phyloP scores from a whole-genome alignment of 1,284 basidiomycete species.

The Meripilus lineatus region DNA sequence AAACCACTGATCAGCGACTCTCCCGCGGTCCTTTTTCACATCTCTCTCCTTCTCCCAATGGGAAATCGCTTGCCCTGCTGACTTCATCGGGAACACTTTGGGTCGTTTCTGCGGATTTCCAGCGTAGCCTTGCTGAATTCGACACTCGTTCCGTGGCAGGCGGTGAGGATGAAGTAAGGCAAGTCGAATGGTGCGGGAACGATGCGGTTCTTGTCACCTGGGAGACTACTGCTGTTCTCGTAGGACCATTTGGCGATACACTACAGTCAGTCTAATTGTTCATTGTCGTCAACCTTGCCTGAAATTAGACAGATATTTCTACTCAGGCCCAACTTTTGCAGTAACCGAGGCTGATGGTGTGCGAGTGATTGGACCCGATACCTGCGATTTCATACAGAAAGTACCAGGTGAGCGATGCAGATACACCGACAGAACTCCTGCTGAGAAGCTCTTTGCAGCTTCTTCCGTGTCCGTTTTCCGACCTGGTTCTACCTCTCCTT shows the following conservation, averaged over 20 bases:
- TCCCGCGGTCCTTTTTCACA: constrained; percentile 86
- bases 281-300: not conserved
- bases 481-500: constrained; percentile 88
- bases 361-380: constrained; percentile 73
- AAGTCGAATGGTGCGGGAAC: constrained; percentile 95
- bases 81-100: constrained; percentile 73
- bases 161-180: constrained; percentile 52
- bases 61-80: constrained; percentile 86
- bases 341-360: constrained; percentile 88
- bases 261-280: constrained; percentile 57
- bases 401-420: constrained; percentile 62
- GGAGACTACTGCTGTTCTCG: constrained; percentile 75
- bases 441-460: constrained; percentile 33
- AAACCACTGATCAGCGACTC: constrained; percentile 84
- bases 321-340: constrained; percentile 72
- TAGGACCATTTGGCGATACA: constrained; percentile 90
- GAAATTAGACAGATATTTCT: constrained; percentile 58
- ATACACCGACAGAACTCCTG: not conserved
- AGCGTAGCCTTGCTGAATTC: constrained; percentile 85
- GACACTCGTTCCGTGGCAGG: constrained; percentile 52
- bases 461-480: constrained; percentile 81
- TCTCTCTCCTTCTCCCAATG: constrained; percentile 88
- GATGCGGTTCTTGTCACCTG: constrained; percentile 90
- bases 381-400: constrained; percentile 90
- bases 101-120: constrained; percentile 93